A percentile compares a stretch with the other conserved stretches of the same genome.
These are phyloP conservation scores for Tetracladium marchalianum DNA, from an alignment of 495 filamentous ascomycete genomes.

Conservation along the genomic window DNA sequence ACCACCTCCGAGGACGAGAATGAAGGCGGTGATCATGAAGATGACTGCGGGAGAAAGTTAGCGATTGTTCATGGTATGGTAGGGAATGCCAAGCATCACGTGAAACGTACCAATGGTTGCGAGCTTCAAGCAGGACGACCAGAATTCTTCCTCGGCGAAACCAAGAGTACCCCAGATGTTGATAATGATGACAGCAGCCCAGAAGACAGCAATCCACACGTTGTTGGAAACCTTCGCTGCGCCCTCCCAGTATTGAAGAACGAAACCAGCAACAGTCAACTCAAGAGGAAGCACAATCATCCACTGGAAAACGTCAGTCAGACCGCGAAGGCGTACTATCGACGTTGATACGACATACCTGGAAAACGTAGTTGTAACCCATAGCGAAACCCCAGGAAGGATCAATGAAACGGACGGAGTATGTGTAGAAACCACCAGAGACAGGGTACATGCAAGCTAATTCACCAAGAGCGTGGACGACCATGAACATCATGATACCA, in stretches of 20 bases:
- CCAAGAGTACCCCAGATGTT: constrained; percentile 64
- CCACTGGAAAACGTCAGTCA: constrained; percentile 68
- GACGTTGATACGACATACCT: background rate
- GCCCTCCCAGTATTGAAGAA: constrained; percentile 48
- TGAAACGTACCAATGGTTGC: background rate
- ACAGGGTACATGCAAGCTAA: constrained; percentile 39
- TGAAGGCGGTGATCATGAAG: constrained; percentile 43
- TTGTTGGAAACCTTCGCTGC: constrained; percentile 39
- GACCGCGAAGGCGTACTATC: constrained; percentile 65
- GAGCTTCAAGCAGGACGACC: constrained; percentile 13
- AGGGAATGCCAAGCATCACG: constrained; percentile 5
- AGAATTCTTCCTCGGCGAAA: constrained; percentile 57
- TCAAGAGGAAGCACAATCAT: constrained; percentile 45
- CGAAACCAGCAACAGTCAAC: constrained; percentile 41
- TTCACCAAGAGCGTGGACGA: constrained; percentile 10
- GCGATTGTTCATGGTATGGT: constrained; percentile 38
- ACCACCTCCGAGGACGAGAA: constrained; percentile 40
- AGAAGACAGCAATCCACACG: constrained; percentile 57
- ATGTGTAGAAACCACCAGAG: constrained; percentile 52
- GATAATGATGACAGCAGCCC: constrained; percentile 44
- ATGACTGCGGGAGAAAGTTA: constrained; percentile 21
- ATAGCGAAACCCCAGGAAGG: constrained; percentile 76
- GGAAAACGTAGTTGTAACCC: constrained; percentile 60
- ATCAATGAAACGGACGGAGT: constrained; percentile 70
- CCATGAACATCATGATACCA: constrained; percentile 10